phyloP scores from a whole-genome alignment of 805 yeast genomes.

The Hanseniaspora clermontiae region DNA sequence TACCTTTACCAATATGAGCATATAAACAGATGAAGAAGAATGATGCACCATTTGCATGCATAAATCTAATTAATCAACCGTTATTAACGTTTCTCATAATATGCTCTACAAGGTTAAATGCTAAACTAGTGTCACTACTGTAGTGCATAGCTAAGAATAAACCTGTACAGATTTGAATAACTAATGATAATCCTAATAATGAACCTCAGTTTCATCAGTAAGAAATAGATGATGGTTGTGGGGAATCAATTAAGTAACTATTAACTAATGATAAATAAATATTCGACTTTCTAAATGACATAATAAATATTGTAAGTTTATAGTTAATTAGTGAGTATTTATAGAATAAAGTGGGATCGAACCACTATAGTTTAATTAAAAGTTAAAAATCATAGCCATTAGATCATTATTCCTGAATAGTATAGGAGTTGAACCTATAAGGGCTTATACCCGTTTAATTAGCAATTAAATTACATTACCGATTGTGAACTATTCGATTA shows the following conservation, averaged over 20 bases:
- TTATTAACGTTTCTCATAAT: slow-evolving; percentile 15
- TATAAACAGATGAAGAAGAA: slow-evolving; percentile 16
- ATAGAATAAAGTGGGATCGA: slow-evolving; percentile 15
- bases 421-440: slow-evolving; percentile 17
- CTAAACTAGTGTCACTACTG: slow-evolving; percentile 4
- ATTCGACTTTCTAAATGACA: slow-evolving; percentile 11
- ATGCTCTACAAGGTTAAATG: slow-evolving; percentile 2
- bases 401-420: slow-evolving; percentile 11
- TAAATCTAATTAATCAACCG: slow-evolving; percentile 15
- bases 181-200: slow-evolving; percentile 11
- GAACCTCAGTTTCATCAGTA: slow-evolving; percentile 11
- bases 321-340: neutral
- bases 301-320: neutral
- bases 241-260: slow-evolving; percentile 11
- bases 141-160: slow-evolving; percentile 13
- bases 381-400: slow-evolving; percentile 16
- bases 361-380: slow-evolving; percentile 17
- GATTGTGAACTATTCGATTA: slow-evolving; percentile 5
- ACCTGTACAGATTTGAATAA: slow-evolving; percentile 14
- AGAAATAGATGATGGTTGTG: neutral
- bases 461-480: slow-evolving; percentile 14
- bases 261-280: slow-evolving; percentile 13
- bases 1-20: slow-evolving; percentile 15
- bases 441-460: slow-evolving; percentile 6
- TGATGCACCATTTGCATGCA: slow-evolving; percentile 15